These are phyloP conservation scores for Emmonsia crescens DNA, from an alignment of 2,329 filamentous ascomycete species.

Conservation along the genomic window DNA sequence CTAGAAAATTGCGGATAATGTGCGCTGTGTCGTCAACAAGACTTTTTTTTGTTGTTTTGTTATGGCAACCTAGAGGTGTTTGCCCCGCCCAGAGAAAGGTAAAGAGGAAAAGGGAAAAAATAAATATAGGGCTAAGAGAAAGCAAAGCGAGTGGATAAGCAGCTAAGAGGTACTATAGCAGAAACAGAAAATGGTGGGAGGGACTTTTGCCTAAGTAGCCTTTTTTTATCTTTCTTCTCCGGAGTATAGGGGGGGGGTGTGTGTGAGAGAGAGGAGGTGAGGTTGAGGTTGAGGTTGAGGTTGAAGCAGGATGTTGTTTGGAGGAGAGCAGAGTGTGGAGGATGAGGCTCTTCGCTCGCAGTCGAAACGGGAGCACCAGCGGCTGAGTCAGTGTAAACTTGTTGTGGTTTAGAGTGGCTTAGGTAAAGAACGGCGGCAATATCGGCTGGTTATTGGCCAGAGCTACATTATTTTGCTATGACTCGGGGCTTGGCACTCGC, in stretches of 20 bases:
- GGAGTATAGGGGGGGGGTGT: background rate
- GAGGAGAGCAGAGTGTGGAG: background rate
- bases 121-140: slow-evolving; percentile 7
- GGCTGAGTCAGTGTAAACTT: no score
- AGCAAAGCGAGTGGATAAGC: slow-evolving; percentile 8
- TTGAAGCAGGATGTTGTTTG: background rate
- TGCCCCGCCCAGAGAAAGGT: slow-evolving; percentile 16
- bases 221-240: background rate
- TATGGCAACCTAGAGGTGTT: slow-evolving; percentile 14
- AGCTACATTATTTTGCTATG: background rate
- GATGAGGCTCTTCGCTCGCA: background rate
- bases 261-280: background rate
- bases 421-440: background rate
- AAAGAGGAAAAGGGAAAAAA: slow-evolving; percentile 8
- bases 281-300: background rate
- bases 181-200: background rate
- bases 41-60: slow-evolving; percentile 9
- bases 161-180: background rate
- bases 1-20: background rate
- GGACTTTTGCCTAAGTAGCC: background rate
- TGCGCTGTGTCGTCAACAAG: background rate
- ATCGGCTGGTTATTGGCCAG: no score
- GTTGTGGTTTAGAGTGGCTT: background rate
- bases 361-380: background rate
- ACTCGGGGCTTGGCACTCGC: background rate